A percentile compares a stretch with the other conserved stretches of the same genome.
phyloP scores from a whole-genome alignment of 192 early-diverging fungal genomes.

The Umbelopsis vinacea region DNA sequence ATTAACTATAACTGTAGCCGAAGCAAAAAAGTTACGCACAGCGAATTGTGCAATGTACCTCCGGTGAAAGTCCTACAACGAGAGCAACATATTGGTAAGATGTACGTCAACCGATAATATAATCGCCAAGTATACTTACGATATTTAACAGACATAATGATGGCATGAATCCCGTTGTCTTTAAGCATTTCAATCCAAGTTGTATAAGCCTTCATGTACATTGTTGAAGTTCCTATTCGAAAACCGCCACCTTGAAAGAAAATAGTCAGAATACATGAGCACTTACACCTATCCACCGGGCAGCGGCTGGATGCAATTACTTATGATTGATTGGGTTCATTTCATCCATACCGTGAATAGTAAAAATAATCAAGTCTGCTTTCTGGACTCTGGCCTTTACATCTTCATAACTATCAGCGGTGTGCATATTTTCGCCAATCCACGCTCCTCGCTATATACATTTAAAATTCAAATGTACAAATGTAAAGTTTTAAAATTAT shows the following conservation, averaged over 20 bases:
- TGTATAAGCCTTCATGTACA: conserved; percentile 35
- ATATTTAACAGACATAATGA: conserved; percentile 38
- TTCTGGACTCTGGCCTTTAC: conserved; percentile 12
- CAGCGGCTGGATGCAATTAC: background rate
- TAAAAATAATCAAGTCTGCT: conserved; percentile 29
- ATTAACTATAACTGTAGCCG: background rate
- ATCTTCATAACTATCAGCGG: background rate
- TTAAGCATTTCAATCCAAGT: conserved; percentile 35
- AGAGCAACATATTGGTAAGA: background rate
- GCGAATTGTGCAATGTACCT: background rate
- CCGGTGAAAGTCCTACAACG: background rate
- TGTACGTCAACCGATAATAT: background rate
- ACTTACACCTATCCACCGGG: background rate
- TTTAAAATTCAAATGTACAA: no score
- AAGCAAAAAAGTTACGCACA: no score
- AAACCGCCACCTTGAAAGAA: conserved; percentile 35
- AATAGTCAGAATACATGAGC: background rate
- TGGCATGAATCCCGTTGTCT: conserved; percentile 30
- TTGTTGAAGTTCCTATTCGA: conserved; percentile 33
- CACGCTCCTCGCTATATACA: conserved; percentile 13
- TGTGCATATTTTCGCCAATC: conserved; percentile 8
- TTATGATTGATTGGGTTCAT: no score
- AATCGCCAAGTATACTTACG: conserved; percentile 17
- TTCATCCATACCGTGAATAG: conserved; percentile 28
- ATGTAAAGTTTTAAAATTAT: background rate